Percentiles rank a stretch among this genome's conserved stretches.
Conservation (phyloP, 208 protist genomes). For the Trypanosoma melophagium region DNA sequence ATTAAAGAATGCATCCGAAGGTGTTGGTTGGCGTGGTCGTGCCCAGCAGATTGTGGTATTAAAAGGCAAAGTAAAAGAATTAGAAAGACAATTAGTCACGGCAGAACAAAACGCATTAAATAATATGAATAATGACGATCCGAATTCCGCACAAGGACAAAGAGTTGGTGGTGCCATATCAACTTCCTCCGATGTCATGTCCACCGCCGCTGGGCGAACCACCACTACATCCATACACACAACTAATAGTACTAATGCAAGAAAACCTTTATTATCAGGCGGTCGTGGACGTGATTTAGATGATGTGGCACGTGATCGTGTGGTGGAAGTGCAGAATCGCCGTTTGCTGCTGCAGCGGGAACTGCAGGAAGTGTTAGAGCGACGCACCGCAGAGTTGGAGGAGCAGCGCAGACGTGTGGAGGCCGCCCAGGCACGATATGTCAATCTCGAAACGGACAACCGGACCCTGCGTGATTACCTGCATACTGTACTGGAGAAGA, state of each 20-base stretch:
- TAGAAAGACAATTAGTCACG: constrained; percentile 35
- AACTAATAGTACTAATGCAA: no score
- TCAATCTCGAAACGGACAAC: constrained; percentile 59
- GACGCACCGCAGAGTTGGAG: constrained; percentile 26
- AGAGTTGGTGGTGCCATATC: no score
- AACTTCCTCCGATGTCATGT: no score
- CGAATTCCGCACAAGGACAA: no score
- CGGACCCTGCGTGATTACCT: constrained; percentile 56
- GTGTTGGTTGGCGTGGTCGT: constrained; percentile 55
- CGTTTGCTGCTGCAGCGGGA: constrained; percentile 45
- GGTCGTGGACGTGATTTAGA: constrained; percentile 46
- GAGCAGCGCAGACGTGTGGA: constrained; percentile 39
- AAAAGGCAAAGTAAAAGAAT: constrained; percentile 63
- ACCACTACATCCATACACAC: no score
- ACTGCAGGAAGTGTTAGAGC: constrained; percentile 33
- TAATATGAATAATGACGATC: constrained; percentile 14
- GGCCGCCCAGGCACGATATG: constrained; percentile 54
- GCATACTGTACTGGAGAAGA: constrained; percentile 67
- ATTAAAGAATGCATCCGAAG: constrained; percentile 24
- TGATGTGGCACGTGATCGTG: constrained; percentile 47
- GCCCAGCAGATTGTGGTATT: constrained; percentile 76
- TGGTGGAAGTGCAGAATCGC: constrained; percentile 46
- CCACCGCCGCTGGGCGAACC: no score
- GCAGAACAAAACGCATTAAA: background rate
- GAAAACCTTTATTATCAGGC: no score